Percentiles rank a stretch among this genome's conserved stretches.
Evolutionary conservation across 441 rosid species (phyloP).

Genomic region (Flueggea neowawraea): DNA sequence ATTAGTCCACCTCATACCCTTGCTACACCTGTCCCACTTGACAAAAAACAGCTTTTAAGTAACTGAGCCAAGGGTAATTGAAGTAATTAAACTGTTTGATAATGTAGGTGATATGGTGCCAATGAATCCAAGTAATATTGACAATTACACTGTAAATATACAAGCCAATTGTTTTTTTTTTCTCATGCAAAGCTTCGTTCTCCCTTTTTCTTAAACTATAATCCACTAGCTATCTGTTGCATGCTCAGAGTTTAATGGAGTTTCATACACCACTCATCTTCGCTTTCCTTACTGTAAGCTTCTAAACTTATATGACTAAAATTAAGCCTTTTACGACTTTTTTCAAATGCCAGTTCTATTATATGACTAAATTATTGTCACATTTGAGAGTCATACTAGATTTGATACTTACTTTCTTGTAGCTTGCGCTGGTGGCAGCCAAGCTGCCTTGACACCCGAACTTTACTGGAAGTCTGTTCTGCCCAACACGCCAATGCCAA

Average conservation of each 20-base stretch:
- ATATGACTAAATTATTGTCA: neutral
- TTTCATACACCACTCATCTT: slow-evolving; percentile 22
- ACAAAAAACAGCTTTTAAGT: slow-evolving; percentile 20
- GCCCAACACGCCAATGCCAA: slow-evolving; percentile 84
- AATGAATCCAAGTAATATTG: neutral
- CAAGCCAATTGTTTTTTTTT: slow-evolving; percentile 1
- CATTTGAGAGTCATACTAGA: neutral
- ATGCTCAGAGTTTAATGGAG: slow-evolving; percentile 23
- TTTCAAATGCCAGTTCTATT: too few species aligned
- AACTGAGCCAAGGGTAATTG: slow-evolving; percentile 28
- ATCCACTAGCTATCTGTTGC: too few species aligned
- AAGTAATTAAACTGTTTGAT: slow-evolving; percentile 21
- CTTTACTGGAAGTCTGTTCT: slow-evolving; percentile 65
- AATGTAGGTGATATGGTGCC: slow-evolving; percentile 4
- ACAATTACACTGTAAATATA: slow-evolving; percentile 18
- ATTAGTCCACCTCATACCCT: neutral
- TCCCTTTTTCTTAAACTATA: neutral
- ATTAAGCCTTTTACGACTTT: too few species aligned
- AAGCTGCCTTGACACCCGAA: slow-evolving; percentile 58
- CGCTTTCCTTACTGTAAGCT: slow-evolving; percentile 39
- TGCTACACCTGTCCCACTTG: slow-evolving; percentile 16
- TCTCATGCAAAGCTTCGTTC: slow-evolving; percentile 3
- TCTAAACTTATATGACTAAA: neutral
- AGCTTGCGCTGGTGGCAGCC: slow-evolving; percentile 47
- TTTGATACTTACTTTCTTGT: slow-evolving; percentile 13